These are phyloP conservation scores for Allium fistulosum DNA, from an alignment of 106 monocot genomes.

Conservation along the genomic window DNA sequence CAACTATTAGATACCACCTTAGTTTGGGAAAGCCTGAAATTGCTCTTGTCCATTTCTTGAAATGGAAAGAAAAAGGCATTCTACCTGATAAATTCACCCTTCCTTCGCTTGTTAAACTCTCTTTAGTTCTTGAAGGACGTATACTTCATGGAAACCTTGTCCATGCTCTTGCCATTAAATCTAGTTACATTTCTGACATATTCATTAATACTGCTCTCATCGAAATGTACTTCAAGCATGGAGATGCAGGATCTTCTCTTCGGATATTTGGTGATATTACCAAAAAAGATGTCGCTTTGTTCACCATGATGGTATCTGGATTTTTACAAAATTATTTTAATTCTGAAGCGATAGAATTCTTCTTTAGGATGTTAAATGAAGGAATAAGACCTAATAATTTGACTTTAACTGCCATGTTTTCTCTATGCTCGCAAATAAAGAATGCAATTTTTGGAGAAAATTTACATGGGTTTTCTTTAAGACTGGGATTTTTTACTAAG, in stretches of 20 bases:
- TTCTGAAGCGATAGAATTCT: conserved; percentile 16
- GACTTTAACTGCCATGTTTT: conserved; percentile 19
- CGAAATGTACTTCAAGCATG: conserved; percentile 24
- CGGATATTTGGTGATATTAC: conserved; percentile 23
- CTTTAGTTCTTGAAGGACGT: conserved; percentile 13
- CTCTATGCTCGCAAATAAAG: conserved; percentile 14
- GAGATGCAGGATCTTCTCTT: neutral
- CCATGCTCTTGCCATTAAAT: conserved; percentile 31
- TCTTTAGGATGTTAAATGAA: conserved; percentile 25
- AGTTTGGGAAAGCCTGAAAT: conserved; percentile 12
- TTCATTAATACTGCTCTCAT: conserved; percentile 21
- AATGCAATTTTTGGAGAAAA: conserved; percentile 16
- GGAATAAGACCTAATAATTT: conserved; percentile 18
- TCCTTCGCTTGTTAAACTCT: conserved; percentile 36
- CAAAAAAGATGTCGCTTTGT: conserved; percentile 30
- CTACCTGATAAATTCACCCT: conserved; percentile 33
- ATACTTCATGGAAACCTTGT: conserved; percentile 20
- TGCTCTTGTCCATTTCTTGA: conserved; percentile 17
- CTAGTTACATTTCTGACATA: conserved; percentile 14
- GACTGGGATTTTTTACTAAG: conserved; percentile 13
- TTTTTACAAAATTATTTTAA: conserved; percentile 17
- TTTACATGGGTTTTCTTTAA: conserved; percentile 22
- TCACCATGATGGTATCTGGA: conserved; percentile 33
- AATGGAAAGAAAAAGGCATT: conserved; percentile 16
- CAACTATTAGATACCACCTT: conserved; percentile 19